Conservation (phyloP, 2,329 filamentous ascomycete genomes). For the Rhynchosporium secalis region DNA sequence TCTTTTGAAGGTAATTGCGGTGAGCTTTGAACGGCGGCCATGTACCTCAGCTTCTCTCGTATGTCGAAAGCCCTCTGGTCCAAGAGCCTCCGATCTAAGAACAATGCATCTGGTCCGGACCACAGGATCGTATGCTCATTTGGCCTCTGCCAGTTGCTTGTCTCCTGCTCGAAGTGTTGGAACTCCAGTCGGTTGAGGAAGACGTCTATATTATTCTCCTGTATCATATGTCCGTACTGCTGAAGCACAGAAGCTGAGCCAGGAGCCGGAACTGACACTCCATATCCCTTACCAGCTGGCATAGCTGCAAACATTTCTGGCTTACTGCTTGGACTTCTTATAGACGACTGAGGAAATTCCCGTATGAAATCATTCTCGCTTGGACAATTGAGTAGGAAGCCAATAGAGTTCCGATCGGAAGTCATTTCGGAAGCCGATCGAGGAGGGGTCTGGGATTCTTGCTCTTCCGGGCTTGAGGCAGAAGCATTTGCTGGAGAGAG, state of each 20-base stretch:
- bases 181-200: constrained; percentile 36
- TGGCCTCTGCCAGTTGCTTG: constrained; percentile 33
- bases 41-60: constrained; percentile 35
- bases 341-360: constrained; percentile 35
- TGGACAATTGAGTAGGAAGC: constrained; percentile 38
- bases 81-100: constrained; percentile 29
- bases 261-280: constrained; percentile 13
- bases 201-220: constrained; percentile 29
- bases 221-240: constrained; percentile 25
- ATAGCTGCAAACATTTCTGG: constrained; percentile 18
- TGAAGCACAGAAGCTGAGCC: constrained; percentile 16
- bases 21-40: constrained; percentile 25
- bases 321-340: constrained; percentile 28
- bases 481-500: background rate
- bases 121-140: constrained; percentile 31
- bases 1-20: constrained; percentile 32
- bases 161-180: constrained; percentile 33
- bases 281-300: constrained; percentile 15
- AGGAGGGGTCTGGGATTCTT: constrained; percentile 22
- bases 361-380: constrained; percentile 37
- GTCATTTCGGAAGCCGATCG: constrained; percentile 31
- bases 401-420: constrained; percentile 39
- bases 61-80: constrained; percentile 36
- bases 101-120: constrained; percentile 27
- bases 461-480: constrained; percentile 32